Base-by-base conservation (phyloP, 345 rosid species). In the Moricandia arvensis region DNA sequence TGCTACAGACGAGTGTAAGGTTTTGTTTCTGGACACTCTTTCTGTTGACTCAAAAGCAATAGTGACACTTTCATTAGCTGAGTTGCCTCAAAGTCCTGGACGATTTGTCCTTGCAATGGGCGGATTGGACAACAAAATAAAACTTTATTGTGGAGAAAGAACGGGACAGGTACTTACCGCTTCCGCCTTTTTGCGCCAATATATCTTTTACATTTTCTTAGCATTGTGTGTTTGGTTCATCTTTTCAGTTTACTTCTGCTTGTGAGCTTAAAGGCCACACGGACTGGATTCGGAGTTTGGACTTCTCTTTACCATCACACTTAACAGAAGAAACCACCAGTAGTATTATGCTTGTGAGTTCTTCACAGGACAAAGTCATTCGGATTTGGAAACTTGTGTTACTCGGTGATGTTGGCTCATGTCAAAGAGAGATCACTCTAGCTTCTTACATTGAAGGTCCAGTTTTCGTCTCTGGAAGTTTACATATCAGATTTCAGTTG, bases 381-480 rank as follows among this genome's bases (percentile, higher is more conserved):
- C 90, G 96, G 57, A 90, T 91, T 68, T 94, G 97, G 98, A 91
- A 86, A 84, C 85, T 90, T 61, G 86, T 82, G 71, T 54, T 67
- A 59, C 77, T 79, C 13, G 68, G 72, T 60, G 72, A 59, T 34
- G 72, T 75, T 63, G 85, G 80, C 41, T 71, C 84, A 16, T 47
- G 66, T 82, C 79, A 30, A 74, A 83, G 84, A 79, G 86, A 83
- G 75, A 87, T 87, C 75, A 86, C 86, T 73, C 80, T 95, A 79
- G 86, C 93, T 35, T 89, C 97, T 64, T 95, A 90, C 73, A 95
- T 92, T 54, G 89, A 95, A 79, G 99, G 99, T 62, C 99, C 99
- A 3, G 80, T 87, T 69, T 72, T 90, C 38, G 79, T 88, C 55
- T 82, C 86, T 45, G 97, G 54, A 81, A 81, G 1, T 80, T 69